Percentiles rank a stretch among this genome's conserved stretches.
phyloP scores from a whole-genome alignment of 2,329 filamentous ascomycete genomes.

The Phialemoniopsis sp. region DNA sequence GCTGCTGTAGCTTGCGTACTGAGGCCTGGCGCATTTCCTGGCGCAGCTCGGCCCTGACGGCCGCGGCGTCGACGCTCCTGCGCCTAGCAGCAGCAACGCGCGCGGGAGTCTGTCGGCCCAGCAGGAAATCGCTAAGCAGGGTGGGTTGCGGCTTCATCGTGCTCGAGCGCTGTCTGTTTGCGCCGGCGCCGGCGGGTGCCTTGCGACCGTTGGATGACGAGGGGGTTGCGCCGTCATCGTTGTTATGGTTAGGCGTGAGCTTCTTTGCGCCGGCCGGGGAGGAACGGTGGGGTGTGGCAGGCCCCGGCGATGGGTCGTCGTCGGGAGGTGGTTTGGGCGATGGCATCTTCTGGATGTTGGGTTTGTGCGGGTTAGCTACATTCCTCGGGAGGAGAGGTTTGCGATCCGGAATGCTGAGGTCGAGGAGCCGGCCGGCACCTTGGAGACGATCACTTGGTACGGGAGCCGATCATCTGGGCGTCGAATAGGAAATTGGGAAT shows the following conservation, averaged over 20 bases:
- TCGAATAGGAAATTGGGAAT: too few species aligned
- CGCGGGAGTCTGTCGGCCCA: slow-evolving; percentile 52
- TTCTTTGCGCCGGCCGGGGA: neutral
- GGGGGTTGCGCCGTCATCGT: neutral
- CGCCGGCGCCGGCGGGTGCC: slow-evolving; percentile 27
- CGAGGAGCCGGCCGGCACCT: too few species aligned
- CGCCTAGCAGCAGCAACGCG: slow-evolving; percentile 49
- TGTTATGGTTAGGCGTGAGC: slow-evolving; percentile 3
- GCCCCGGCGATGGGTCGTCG: slow-evolving; percentile 6
- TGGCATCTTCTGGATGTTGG: slow-evolving; percentile 11
- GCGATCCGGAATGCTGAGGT: too few species aligned
- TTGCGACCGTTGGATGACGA: slow-evolving; percentile 15
- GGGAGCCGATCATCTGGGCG: too few species aligned
- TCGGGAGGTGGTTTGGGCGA: slow-evolving; percentile 8
- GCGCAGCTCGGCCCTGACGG: slow-evolving; percentile 50
- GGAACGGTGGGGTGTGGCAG: neutral
- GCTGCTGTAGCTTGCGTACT: slow-evolving; percentile 57
- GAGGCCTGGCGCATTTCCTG: slow-evolving; percentile 54
- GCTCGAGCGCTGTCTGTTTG: slow-evolving; percentile 21
- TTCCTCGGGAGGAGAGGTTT: neutral
- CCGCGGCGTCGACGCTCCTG: slow-evolving; percentile 49
- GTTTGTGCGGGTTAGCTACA: slow-evolving; percentile 5
- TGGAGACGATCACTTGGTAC: too few species aligned
- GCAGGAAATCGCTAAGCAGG: slow-evolving; percentile 52
- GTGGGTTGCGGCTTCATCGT: slow-evolving; percentile 42